phyloP scores from a whole-genome alignment of 768 basidiomycete species.

The Rubroboletus satanas region DNA sequence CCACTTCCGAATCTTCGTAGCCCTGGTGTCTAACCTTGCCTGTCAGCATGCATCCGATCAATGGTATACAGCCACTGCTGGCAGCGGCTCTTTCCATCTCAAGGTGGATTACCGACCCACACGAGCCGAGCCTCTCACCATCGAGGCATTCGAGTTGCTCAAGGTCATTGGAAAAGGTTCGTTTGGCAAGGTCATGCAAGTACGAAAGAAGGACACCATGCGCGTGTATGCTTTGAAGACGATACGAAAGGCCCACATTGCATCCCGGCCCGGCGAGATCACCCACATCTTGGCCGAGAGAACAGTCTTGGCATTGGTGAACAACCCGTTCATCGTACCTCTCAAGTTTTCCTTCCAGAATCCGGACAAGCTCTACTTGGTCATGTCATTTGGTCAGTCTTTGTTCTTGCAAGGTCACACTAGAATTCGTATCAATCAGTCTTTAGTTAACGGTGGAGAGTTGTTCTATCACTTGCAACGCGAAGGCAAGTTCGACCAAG shows the following conservation, averaged over 20 bases:
- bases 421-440: neutral
- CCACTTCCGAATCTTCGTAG: slow-evolving; percentile 2
- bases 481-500: slow-evolving; percentile 94
- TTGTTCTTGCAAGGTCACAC: neutral
- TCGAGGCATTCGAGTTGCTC: slow-evolving; percentile 93
- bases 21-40: slow-evolving; percentile 4
- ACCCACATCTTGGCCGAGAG: slow-evolving; percentile 97
- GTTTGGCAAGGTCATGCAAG: slow-evolving; percentile 99
- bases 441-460: slow-evolving; percentile 90
- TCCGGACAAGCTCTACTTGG: slow-evolving; percentile 93
- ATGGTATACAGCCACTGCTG: slow-evolving; percentile 82
- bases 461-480: slow-evolving; percentile 96
- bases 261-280: slow-evolving; percentile 92
- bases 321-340: slow-evolving; percentile 98
- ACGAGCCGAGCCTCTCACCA: slow-evolving; percentile 81
- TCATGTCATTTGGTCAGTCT: slow-evolving; percentile 86
- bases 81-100: slow-evolving; percentile 89
- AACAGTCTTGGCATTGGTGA: slow-evolving; percentile 93
- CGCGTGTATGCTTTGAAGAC: slow-evolving; percentile 98
- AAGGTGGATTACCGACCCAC: slow-evolving; percentile 92
- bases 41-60: slow-evolving; percentile 79
- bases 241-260: slow-evolving; percentile 97
- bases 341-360: slow-evolving; percentile 99
- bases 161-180: slow-evolving; percentile 98
- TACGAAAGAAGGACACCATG: slow-evolving; percentile 96